phyloP scores from a whole-genome alignment of 495 filamentous ascomycete genomes.

The Penicillium robsamsonii region DNA sequence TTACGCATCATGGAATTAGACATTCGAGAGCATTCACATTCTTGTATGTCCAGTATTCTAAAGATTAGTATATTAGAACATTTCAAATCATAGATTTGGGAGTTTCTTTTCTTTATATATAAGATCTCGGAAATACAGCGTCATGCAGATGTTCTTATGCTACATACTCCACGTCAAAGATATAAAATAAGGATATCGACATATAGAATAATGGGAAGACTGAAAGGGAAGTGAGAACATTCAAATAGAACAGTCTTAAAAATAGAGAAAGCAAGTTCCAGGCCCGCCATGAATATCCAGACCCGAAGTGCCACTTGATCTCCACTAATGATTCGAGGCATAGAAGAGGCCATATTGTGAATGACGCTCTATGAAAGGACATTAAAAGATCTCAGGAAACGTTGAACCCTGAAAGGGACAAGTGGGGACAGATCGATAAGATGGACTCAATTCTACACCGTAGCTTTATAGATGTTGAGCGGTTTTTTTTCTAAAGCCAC shows the following conservation, averaged over 20 bases:
- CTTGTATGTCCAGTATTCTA: background rate
- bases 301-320: background rate
- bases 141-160: background rate
- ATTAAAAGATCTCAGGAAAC: background rate
- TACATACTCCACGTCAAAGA: background rate
- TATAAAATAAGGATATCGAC: background rate
- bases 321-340: too few species aligned
- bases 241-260: background rate
- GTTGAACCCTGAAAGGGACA: background rate
- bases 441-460: conserved; percentile 23
- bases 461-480: conserved; percentile 5
- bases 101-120: background rate
- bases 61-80: background rate
- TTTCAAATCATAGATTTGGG: background rate
- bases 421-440: conserved; percentile 8
- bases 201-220: background rate
- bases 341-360: too few species aligned
- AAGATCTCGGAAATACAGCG: background rate
- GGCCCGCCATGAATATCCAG: too few species aligned
- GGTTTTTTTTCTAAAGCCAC: background rate
- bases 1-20: conserved; percentile 11
- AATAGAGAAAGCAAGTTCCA: too few species aligned
- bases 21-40: background rate
- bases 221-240: background rate
- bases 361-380: too few species aligned